Evolutionary conservation across 371 early-diverging fungal species (phyloP).

Genomic region (Mucor plumbeus): DNA sequence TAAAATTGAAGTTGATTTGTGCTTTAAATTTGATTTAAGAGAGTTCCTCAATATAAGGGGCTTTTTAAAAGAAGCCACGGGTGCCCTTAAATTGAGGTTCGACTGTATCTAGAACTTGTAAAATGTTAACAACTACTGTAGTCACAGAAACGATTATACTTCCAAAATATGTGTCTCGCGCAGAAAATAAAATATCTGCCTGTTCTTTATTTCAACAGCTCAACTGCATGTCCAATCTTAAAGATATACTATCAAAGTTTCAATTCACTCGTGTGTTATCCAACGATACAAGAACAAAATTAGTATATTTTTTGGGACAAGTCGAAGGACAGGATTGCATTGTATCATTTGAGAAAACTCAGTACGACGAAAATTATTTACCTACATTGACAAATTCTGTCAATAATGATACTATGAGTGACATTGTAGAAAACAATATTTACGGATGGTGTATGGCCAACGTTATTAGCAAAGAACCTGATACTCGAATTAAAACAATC

Average conservation of each 20-base stretch:
- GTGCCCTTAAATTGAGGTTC: too few species aligned
- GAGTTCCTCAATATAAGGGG: too few species aligned
- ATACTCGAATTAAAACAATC: conserved; percentile 62
- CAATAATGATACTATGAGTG: conserved; percentile 23
- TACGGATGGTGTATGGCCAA: conserved; percentile 63
- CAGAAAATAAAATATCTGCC: too few species aligned
- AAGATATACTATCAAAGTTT: conserved; percentile 37
- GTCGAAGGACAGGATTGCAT: conserved; percentile 38
- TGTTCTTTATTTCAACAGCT: too few species aligned
- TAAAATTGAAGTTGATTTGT: too few species aligned
- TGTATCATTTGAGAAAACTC: conserved; percentile 59
- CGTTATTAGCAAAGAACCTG: conserved; percentile 36
- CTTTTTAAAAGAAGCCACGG: too few species aligned
- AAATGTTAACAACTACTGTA: too few species aligned
- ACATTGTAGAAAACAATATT: conserved; percentile 62
- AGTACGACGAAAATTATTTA: conserved; percentile 48
- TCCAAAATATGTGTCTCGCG: too few species aligned
- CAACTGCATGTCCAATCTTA: not conserved
- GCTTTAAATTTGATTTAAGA: too few species aligned
- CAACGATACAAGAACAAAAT: conserved; percentile 47
- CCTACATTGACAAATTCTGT: conserved; percentile 25
- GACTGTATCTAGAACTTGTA: too few species aligned
- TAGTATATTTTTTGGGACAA: conserved; percentile 40
- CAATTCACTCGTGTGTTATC: conserved; percentile 41
- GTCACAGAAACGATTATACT: too few species aligned